Base-by-base conservation (phyloP, 441 rosid species). In the Bruguiera hainesii region DNA sequence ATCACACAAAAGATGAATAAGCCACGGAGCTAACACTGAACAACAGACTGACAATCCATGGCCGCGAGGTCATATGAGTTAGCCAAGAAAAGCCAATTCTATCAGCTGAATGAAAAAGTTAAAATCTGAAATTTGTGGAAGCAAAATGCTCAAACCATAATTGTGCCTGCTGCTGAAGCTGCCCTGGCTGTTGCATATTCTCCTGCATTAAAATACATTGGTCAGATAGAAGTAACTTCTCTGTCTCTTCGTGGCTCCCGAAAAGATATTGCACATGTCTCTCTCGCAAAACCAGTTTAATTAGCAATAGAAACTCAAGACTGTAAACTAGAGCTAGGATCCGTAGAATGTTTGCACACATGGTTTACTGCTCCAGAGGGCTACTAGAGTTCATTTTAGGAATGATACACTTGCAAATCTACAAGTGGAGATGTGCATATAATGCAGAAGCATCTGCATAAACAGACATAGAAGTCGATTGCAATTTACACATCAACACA, bases 161-260 rank as follows among this genome's bases (percentile, higher is more conserved):
- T 89, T 26, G 99, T 94, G 74, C 83, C 84, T 33, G 96, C 91
- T 61, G 89, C 87, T 8, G 97, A 83, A 70, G 97, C 88, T 68
- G 99, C 99, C 73, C 99, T 83, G 20, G 98, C 94, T 13, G 96
- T 94, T 67, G 96, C 98, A 66, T 77, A 83, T 78, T 94, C 99
- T 19, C 99, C 98, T 94, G 84, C 77, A 79, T 29, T 35, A 23
- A 68, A 66, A 58, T 31, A 61, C 19, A 63, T 15, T 55, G 56
- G 7, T 31, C 8, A 63, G 60, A 79, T 60, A 79, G 70, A 63
- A 56, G 33, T 51, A 58, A 21, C 50, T 20, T 46, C 56, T 51
- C 29, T 20, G 18, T 28, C 31, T 61, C 52, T 42, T 39, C 3
- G 21, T 10, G 23, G 48, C 48, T 42, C 15, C 48, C 4, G 48